A percentile compares a stretch with the other conserved stretches of the same genome.
These are phyloP conservation scores for Trametes maxima DNA, from an alignment of 768 basidiomycete genomes.

Conservation along the genomic window DNA sequence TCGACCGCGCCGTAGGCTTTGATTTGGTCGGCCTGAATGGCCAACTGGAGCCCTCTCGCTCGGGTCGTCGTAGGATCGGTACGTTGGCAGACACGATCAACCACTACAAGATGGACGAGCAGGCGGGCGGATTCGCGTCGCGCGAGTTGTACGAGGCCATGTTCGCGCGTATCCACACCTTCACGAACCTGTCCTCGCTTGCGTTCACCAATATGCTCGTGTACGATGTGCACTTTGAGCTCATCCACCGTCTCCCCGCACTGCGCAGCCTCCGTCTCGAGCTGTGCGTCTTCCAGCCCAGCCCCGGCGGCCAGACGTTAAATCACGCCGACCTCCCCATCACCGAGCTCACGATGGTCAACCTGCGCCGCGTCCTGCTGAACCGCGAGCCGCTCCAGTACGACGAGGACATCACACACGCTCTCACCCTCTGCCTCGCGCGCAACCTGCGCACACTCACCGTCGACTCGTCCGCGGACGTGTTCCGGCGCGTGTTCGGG, in stretches of 20 bases:
- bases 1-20: conserved; percentile 7
- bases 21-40: conserved; percentile 18
- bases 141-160: conserved; percentile 21
- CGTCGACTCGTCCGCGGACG: conserved; percentile 46
- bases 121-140: conserved; percentile 11
- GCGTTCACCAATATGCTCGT: conserved; percentile 41
- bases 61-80: not conserved
- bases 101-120: conserved; percentile 17
- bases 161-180: conserved; percentile 30
- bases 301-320: conserved; percentile 7
- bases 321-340: conserved; percentile 42
- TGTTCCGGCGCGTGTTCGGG: conserved; percentile 36
- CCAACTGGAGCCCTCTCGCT: not conserved
- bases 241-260: conserved; percentile 40
- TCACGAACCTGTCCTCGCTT: conserved; percentile 41
- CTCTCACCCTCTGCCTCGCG: conserved; percentile 39
- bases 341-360: conserved; percentile 44
- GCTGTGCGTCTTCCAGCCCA: conserved; percentile 39
- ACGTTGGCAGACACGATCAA: conserved; percentile 3
- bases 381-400: conserved; percentile 8
- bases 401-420: conserved; percentile 23
- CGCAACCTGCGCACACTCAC: conserved; percentile 42
- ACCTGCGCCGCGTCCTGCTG: conserved; percentile 33
- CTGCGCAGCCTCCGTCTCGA: conserved; percentile 45
- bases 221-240: conserved; percentile 37